These are phyloP conservation scores for Mycena venus DNA, from an alignment of 768 basidiomycete genomes.

Conservation along the genomic window DNA sequence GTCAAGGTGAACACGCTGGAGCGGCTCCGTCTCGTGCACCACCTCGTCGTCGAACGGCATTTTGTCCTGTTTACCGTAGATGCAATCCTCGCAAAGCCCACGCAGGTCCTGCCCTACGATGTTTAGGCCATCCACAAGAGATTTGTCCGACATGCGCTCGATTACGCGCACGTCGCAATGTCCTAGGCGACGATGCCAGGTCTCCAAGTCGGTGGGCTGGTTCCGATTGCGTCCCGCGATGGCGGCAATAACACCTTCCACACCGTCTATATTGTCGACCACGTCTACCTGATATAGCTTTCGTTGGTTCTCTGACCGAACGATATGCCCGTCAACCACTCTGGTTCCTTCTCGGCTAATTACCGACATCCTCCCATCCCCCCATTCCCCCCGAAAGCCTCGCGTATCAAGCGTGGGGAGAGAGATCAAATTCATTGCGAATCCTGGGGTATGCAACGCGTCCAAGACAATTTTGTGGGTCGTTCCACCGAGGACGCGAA, in stretches of 20 bases:
- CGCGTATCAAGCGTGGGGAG: constrained; percentile 10
- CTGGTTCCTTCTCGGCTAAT: not conserved
- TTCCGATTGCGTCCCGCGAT: constrained; percentile 28
- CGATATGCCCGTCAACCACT: not conserved
- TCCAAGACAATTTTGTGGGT: not conserved
- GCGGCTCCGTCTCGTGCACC: not conserved
- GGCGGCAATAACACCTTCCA: not conserved
- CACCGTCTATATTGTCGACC: not conserved
- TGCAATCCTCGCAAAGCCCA: not conserved
- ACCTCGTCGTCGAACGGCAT: not conserved
- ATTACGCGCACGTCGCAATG: constrained; percentile 29
- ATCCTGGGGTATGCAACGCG: not conserved
- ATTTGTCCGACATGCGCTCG: not conserved
- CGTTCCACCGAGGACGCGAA: not conserved
- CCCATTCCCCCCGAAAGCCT: not conserved
- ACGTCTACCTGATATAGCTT: constrained; percentile 12
- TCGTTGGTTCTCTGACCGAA: not conserved
- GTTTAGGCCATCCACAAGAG: constrained; percentile 36
- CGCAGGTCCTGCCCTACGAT: not conserved
- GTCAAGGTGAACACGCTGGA: not conserved
- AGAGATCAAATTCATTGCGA: constrained; percentile 6
- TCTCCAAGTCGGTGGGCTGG: constrained; percentile 33
- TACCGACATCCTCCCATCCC: not conserved
- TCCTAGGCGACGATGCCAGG: constrained; percentile 42
- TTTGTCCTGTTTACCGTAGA: not conserved